A percentile compares a stretch with the other conserved stretches of the same genome.
These are phyloP conservation scores for Colletotrichum liaoningense DNA, from an alignment of 2,329 filamentous ascomycete species.

Conservation along the genomic window DNA sequence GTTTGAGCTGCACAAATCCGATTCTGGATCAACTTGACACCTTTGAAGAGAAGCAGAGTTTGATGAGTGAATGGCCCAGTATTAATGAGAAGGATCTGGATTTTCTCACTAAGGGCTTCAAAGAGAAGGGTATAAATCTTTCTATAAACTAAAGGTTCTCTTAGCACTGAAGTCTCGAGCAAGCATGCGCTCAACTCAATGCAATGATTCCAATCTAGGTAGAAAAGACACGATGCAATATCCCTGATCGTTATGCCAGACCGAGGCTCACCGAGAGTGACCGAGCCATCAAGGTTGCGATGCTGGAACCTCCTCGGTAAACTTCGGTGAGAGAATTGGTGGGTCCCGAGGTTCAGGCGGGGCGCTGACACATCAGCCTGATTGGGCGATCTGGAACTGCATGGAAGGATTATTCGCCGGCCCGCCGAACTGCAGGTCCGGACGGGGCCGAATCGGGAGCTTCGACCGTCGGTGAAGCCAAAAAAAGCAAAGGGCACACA, in stretches of 20 bases:
- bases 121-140: neutral
- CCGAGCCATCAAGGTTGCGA: neutral
- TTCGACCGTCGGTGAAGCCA: conserved; percentile 12
- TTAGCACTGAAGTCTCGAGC: too few species aligned
- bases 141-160: too few species aligned
- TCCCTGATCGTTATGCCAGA: neutral
- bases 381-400: neutral
- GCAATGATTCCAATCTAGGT: too few species aligned
- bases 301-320: neutral
- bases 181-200: too few species aligned
- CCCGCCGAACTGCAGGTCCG: conserved; percentile 5
- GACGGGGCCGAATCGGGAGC: conserved; percentile 2
- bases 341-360: neutral
- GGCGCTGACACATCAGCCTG: neutral
- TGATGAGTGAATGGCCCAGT: too few species aligned
- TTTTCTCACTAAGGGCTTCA: neutral
- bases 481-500: neutral
- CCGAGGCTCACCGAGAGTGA: neutral
- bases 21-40: neutral
- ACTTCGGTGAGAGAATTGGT: neutral
- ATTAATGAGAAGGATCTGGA: neutral
- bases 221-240: too few species aligned
- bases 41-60: neutral
- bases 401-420: neutral
- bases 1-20: neutral